phyloP scores from a whole-genome alignment of 2,329 filamentous ascomycete species.

The Botrytis fragariae region DNA sequence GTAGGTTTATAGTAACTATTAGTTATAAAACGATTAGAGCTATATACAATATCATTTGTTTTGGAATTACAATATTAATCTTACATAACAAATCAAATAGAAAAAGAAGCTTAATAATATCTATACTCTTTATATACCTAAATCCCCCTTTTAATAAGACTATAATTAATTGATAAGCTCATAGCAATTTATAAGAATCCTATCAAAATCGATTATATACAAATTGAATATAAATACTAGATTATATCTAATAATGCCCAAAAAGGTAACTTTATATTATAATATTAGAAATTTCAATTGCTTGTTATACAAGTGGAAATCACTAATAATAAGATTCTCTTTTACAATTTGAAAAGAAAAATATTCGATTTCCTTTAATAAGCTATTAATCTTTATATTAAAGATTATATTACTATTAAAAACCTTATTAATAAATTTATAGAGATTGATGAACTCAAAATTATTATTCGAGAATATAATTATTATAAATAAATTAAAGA shows the following conservation, averaged over 20 bases:
- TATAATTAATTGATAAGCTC: accelerated
- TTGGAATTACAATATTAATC: accelerated
- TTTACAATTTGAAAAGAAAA: no score
- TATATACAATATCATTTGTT: no score
- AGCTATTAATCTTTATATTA: no score
- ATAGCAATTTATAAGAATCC: accelerated
- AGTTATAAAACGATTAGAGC: accelerated
- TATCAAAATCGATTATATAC: accelerated
- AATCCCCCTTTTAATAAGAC: accelerated
- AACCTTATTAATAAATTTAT: no score
- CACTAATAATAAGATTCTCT: accelerated
- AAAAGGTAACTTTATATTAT: accelerated
- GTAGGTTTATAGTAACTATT: no score
- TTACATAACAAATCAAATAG: no score
- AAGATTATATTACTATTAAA: no score
- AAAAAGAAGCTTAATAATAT: accelerated
- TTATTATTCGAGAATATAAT: no score
- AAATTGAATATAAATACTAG: no score
- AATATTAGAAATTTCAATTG: accelerated
- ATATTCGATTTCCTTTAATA: no score
- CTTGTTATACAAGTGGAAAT: neutral
- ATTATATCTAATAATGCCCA: no score
- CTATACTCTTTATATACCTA: accelerated
- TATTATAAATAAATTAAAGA: neutral
- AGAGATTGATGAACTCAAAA: neutral